Evolutionary conservation across 495 filamentous ascomycete genomes (phyloP), one percentile per base, ranked within the genome.

Genomic region (Penicillium samsonianum): DNA sequence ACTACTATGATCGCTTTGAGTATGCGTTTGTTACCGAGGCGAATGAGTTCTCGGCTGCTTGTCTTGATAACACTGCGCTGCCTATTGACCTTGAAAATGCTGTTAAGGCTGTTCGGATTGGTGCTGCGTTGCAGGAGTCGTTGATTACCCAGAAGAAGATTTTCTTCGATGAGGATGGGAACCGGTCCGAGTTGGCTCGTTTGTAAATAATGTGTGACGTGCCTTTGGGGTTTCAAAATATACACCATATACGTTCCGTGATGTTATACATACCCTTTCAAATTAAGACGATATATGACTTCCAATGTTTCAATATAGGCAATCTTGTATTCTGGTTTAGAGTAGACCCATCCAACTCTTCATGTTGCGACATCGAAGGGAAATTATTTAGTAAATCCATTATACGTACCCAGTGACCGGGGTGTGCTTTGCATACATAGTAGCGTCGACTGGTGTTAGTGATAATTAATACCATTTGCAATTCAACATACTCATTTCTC

Each of bases 1-100:
- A 78, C 45, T 88, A 86, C 60, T 87, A 81, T 59, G 83, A 82
- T 47, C 73, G 85, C 11, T 88, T 87, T 59, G 79, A 84, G 69
- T 62, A 78, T 54, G 85, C 85, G 4, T 88, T 87, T 71, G 81
- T 86, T 28, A 80, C 69, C 1, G 85, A 87, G 70, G 79, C 81
- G 17, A 82, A 82, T 53, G 82, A 87, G 70, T 88, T 85, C 58
- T 80, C 82, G 1, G 79, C 70, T 17, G 68, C 68, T 22, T 79
- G 78, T 47, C 50, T 88, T 57, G 84, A 87, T 61, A 63, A 80
- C 41, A 73, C 33, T 40, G 59, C 68, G 48, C 49, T 87, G 63
- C 84, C 84, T 22, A 69, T 87, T 60, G 77, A 80, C 61, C 63
- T 87, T 30, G 65, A 61, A 6, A 78, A 75, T 16, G 82, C 83